These are phyloP conservation scores for Neolentinus lepideus DNA, from an alignment of 1,284 basidiomycete species.

Conservation along the genomic window DNA sequence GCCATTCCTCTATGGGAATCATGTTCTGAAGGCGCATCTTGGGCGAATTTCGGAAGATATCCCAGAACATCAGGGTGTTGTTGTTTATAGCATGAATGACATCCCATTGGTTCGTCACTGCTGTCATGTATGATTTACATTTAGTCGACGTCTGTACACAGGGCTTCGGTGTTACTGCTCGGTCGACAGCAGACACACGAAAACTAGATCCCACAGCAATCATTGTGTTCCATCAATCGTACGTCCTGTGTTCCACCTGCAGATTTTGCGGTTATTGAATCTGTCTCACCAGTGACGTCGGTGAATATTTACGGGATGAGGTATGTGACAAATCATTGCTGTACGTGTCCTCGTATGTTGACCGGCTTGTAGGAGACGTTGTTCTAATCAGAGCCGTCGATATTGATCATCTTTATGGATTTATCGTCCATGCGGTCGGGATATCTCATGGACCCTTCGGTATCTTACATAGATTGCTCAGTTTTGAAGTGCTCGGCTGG, in stretches of 20 bases:
- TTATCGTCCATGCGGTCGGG: background rate
- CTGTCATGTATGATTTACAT: conserved; percentile 5
- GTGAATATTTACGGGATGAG: conserved; percentile 94
- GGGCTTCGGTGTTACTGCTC: conserved; percentile 97
- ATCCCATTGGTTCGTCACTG: conserved; percentile 69
- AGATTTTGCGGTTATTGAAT: conserved; percentile 2
- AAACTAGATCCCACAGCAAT: conserved; percentile 99
- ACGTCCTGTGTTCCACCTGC: conserved; percentile 23
- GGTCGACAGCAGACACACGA: conserved; percentile 92
- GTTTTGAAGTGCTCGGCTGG: conserved; percentile 26
- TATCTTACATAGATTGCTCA: conserved; percentile 1
- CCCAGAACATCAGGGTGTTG: conserved; percentile 97
- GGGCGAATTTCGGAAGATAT: conserved; percentile 99
- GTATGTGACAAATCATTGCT: conserved; percentile 30
- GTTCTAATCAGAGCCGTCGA: conserved; percentile 36
- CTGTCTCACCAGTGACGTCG: conserved; percentile 71
- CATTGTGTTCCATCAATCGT: conserved; percentile 99
- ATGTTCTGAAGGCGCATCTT: conserved; percentile 97
- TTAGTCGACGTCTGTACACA: conserved; percentile 24
- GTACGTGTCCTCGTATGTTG: conserved; percentile 1
- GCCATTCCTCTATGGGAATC: conserved; percentile 98
- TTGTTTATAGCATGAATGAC: conserved; percentile 94
- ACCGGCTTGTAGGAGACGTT: conserved; percentile 52
- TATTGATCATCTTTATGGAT: background rate
- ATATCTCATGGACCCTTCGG: background rate